These are phyloP conservation scores for Suhomyces chickasaworum DNA, from an alignment of 1,139 yeast species.

Conservation along the genomic window DNA sequence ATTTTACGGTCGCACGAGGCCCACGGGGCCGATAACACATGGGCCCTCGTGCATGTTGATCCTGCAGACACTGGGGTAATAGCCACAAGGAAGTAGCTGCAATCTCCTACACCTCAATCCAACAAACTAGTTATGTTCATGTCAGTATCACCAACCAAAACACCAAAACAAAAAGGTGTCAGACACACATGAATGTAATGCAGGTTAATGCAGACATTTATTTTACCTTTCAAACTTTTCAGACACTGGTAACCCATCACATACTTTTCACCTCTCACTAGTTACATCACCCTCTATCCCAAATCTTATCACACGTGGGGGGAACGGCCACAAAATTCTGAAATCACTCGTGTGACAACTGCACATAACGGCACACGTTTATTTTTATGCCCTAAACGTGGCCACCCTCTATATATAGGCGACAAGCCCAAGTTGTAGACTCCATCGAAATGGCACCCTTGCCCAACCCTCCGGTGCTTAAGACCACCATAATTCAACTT, in stretches of 20 bases:
- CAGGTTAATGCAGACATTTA: conserved; percentile 1
- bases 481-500: conserved; percentile 63
- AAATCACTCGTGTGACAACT: conserved; percentile 7
- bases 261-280: background rate
- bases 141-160: too few species aligned
- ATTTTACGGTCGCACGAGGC: conserved; percentile 10
- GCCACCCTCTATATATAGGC: conserved; percentile 5
- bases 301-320: conserved; percentile 8
- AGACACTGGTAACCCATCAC: background rate
- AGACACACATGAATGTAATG: conserved; percentile 1
- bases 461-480: conserved; percentile 63
- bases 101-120: background rate
- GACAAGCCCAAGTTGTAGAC: background rate
- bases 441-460: conserved; percentile 19
- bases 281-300: background rate
- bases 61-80: background rate
- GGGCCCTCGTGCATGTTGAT: conserved; percentile 1
- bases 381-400: conserved; percentile 7
- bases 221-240: background rate
- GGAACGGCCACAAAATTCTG: background rate
- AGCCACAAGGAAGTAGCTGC: background rate
- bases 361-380: conserved; percentile 6
- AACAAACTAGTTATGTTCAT: too few species aligned
- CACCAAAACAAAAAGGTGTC: too few species aligned
- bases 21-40: conserved; percentile 7